These are phyloP conservation scores for Plantago ovata DNA, from an alignment of 257 asterid species.

Conservation along the genomic window DNA sequence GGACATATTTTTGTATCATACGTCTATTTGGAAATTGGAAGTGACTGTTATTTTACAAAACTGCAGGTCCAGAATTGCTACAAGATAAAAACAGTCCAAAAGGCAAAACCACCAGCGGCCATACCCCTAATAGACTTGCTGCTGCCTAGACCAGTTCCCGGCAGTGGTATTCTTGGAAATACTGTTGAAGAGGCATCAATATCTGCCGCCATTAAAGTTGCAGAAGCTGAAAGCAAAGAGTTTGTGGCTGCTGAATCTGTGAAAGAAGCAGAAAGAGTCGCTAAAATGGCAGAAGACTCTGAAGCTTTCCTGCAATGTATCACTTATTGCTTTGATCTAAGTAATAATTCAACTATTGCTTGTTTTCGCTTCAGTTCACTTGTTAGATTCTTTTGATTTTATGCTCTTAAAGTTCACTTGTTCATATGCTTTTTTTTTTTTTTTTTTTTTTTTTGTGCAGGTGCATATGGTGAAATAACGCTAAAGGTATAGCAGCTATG, in stretches of 20 bases:
- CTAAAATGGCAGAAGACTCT: constrained; percentile 65
- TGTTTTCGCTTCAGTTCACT: too few species aligned
- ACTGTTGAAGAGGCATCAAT: constrained; percentile 59
- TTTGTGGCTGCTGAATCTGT: constrained; percentile 72
- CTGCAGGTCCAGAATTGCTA: constrained; percentile 60
- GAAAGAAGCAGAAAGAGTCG: constrained; percentile 74
- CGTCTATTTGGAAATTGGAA: too few species aligned
- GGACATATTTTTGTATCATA: too few species aligned
- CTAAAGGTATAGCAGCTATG: too few species aligned
- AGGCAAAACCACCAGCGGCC: constrained; percentile 25
- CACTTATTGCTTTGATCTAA: constrained; percentile 50
- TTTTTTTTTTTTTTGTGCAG: too few species aligned
- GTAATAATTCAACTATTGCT: constrained; percentile 24
- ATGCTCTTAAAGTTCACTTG: too few species aligned
- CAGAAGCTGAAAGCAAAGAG: constrained; percentile 82
- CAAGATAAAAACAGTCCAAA: constrained; percentile 40
- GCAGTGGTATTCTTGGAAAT: constrained; percentile 46
- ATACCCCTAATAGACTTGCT: constrained; percentile 38
- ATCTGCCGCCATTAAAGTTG: constrained; percentile 50
- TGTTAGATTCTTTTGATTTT: too few species aligned
- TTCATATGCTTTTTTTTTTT: too few species aligned
- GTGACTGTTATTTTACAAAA: too few species aligned
- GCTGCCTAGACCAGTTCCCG: constrained; percentile 39
- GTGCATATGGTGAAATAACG: too few species aligned
- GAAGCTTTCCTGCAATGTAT: constrained; percentile 59